Evolutionary conservation across 176 grass and related monocot genomes (phyloP).

Genomic region (Aegilops speltoides): DNA sequence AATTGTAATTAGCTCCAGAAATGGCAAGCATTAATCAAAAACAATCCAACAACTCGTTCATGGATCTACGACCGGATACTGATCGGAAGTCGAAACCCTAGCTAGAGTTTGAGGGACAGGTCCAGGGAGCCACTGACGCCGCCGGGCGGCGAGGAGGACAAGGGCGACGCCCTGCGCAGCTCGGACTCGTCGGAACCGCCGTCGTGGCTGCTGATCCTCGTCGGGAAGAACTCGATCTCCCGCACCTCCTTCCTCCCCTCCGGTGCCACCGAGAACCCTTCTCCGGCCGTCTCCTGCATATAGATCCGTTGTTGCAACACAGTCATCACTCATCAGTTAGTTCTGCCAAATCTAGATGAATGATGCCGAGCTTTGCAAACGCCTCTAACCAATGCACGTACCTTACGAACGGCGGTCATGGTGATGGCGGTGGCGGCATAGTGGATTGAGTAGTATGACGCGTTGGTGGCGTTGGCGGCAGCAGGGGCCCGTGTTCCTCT

Average conservation of each 20-base stretch:
- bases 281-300: slow-evolving; percentile 4
- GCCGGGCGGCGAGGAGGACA: background rate
- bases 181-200: background rate
- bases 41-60: background rate
- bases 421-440: slow-evolving; percentile 33
- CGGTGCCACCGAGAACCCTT: background rate
- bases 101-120: slow-evolving; percentile 53
- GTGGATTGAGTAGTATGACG: slow-evolving; percentile 45
- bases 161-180: background rate
- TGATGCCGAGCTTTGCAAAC: background rate
- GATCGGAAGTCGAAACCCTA: slow-evolving; percentile 21
- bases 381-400: background rate
- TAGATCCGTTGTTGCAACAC: background rate
- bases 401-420: slow-evolving; percentile 43
- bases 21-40: background rate
- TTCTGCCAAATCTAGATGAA: background rate
- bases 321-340: background rate
- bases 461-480: background rate
- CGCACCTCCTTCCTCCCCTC: slow-evolving; percentile 34
- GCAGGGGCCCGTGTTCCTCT: slow-evolving; percentile 3
- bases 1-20: background rate
- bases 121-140: slow-evolving; percentile 27
- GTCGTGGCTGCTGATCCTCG: background rate
- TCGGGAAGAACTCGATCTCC: slow-evolving; percentile 83
- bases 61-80: background rate